Conservation (phyloP, 805 yeast species). For the Kluyveromyces nonfermentans region DNA sequence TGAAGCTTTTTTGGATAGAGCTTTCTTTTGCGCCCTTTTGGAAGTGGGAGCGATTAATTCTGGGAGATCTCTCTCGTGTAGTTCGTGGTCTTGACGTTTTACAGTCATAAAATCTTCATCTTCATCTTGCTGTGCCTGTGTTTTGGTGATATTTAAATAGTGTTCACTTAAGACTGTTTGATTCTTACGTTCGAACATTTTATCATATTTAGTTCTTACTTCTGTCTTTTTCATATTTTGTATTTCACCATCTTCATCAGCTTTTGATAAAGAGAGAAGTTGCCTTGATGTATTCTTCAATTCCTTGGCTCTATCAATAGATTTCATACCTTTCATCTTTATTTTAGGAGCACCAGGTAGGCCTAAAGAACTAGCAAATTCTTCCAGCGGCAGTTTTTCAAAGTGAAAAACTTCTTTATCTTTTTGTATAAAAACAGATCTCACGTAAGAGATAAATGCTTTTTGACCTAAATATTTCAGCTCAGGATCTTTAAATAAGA, state of each 20-base stretch:
- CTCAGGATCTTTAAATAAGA: conserved; percentile 86
- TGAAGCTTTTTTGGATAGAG: conserved; percentile 75
- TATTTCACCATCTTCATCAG: conserved; percentile 57
- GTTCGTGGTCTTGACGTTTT: conserved; percentile 65
- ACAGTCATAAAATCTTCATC: conserved; percentile 68
- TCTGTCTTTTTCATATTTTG: conserved; percentile 27
- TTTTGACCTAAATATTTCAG: conserved; percentile 90
- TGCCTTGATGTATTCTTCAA: conserved; percentile 76
- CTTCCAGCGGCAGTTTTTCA: conserved; percentile 69
- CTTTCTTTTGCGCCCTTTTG: conserved; percentile 75
- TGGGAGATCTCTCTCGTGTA: conserved; percentile 57
- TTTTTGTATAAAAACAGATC: conserved; percentile 75
- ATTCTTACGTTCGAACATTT: conserved; percentile 91
- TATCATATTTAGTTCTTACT: conserved; percentile 81
- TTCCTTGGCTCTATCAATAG: conserved; percentile 45
- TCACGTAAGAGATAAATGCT: conserved; percentile 85
- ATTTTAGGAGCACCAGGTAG: conserved; percentile 94
- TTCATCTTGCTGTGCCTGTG: conserved; percentile 32
- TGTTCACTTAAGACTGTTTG: conserved; percentile 89
- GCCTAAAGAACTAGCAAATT: conserved; percentile 80
- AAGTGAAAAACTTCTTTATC: conserved; percentile 81
- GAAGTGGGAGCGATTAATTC: conserved; percentile 59
- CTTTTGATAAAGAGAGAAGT: conserved; percentile 45
- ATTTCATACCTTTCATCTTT: conserved; percentile 48
- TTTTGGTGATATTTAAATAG: conserved; percentile 62